Conservation (phyloP, 306 rosid species). For the Trifolium fragiferum region DNA sequence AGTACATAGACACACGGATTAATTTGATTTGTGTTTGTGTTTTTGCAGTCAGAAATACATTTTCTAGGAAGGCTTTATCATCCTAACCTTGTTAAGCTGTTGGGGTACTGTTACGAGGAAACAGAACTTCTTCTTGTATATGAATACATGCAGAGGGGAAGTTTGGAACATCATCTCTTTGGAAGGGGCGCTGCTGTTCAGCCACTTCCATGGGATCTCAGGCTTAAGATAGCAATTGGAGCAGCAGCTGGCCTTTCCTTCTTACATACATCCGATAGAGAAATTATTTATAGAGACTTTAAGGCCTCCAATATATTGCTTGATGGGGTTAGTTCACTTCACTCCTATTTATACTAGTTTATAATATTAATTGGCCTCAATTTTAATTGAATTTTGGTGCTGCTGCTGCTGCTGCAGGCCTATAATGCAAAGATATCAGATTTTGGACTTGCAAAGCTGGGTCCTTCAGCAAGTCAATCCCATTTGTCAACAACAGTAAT, state of each 20-base stretch:
- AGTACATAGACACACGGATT: too few species aligned
- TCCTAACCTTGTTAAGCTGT: constrained; percentile 85
- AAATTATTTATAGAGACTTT: constrained; percentile 90
- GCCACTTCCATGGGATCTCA: constrained; percentile 80
- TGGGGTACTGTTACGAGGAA: constrained; percentile 91
- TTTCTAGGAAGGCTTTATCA: constrained; percentile 92
- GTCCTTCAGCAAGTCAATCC: constrained; percentile 96
- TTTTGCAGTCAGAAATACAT: constrained; percentile 78
- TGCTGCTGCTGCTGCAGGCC: constrained; percentile 52
- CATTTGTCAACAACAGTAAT: constrained; percentile 92
- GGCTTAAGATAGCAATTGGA: constrained; percentile 92
- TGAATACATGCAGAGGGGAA: constrained; percentile 95
- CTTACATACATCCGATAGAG: constrained; percentile 88
- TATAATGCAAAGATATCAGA: constrained; percentile 91
- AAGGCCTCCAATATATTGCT: constrained; percentile 95
- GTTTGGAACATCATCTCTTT: constrained; percentile 90
- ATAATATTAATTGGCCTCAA: too few species aligned
- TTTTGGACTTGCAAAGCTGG: constrained; percentile 95
- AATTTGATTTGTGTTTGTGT: constrained; percentile 46
- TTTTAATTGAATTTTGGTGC: too few species aligned
- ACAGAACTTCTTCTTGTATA: constrained; percentile 77
- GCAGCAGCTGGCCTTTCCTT: constrained; percentile 94
- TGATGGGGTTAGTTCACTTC: constrained; percentile 66
- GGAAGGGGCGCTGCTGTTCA: constrained; percentile 92
- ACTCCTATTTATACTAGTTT: neutral